phyloP scores from a whole-genome alignment of 495 filamentous ascomycete genomes.

The Neurospora cerealis region DNA sequence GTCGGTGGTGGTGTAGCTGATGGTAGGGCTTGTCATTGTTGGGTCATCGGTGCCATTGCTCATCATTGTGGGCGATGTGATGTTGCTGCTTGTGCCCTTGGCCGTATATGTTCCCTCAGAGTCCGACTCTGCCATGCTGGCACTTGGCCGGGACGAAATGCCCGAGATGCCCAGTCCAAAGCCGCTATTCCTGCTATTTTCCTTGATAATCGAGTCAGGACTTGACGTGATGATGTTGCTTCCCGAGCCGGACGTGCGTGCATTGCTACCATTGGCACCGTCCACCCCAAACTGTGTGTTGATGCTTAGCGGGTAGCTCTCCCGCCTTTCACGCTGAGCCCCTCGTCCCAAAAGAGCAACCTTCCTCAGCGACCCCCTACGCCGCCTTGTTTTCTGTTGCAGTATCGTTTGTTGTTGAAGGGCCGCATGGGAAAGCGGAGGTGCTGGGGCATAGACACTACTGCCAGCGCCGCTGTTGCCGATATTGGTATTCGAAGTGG shows the following conservation, averaged over 20 bases:
- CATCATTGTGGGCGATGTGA: slow-evolving; percentile 4
- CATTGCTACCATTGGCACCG: neutral
- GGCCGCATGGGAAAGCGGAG: slow-evolving; percentile 34
- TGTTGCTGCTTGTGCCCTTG: slow-evolving; percentile 11
- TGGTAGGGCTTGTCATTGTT: slow-evolving; percentile 42
- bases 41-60: slow-evolving; percentile 7
- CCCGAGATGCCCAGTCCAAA: slow-evolving; percentile 43
- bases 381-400: slow-evolving; percentile 61
- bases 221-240: slow-evolving; percentile 1
- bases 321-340: slow-evolving; percentile 46
- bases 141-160: slow-evolving; percentile 32
- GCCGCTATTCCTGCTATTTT: slow-evolving; percentile 3
- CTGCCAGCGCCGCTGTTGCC: slow-evolving; percentile 22
- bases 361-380: slow-evolving; percentile 71
- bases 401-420: slow-evolving; percentile 44
- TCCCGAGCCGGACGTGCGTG: neutral
- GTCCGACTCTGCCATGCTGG: slow-evolving; percentile 7
- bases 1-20: slow-evolving; percentile 65
- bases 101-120: slow-evolving; percentile 20
- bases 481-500: slow-evolving; percentile 3
- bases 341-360: slow-evolving; percentile 67
- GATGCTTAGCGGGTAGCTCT: slow-evolving; percentile 34
- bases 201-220: neutral
- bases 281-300: slow-evolving; percentile 25
- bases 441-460: slow-evolving; percentile 22